Conservation (phyloP, 331 rosid genomes). For the Rosa hybrid region DNA sequence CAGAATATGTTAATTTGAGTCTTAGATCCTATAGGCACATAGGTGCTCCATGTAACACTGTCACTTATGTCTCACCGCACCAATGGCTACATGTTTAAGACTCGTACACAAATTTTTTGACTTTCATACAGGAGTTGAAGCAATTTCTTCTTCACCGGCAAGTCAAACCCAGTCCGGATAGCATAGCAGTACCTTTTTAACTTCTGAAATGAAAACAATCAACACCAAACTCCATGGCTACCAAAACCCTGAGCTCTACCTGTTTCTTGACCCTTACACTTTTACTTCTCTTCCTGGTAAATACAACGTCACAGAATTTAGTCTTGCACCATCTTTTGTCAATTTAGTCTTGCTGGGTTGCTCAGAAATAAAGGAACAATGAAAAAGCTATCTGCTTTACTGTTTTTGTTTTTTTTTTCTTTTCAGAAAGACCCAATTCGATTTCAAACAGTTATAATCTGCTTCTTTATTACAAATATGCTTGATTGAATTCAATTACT, state of each 20-base stretch:
- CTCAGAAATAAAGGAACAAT: conserved; percentile 8
- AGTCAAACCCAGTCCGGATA: conserved; percentile 6
- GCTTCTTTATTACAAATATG: background rate
- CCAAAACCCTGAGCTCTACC: conserved; percentile 6
- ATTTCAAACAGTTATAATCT: background rate
- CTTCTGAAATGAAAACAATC: background rate
- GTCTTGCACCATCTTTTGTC: no score
- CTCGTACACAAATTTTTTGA: background rate
- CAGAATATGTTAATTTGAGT: no score
- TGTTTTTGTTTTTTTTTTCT: background rate
- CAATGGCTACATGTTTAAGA: background rate
- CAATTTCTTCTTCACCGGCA: background rate
- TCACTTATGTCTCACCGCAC: no score
- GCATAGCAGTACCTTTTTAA: background rate
- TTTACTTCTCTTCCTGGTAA: conserved; percentile 26
- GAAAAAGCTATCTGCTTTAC: background rate
- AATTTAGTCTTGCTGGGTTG: background rate
- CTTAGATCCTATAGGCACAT: no score
- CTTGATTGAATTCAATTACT: background rate
- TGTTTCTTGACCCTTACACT: conserved; percentile 5
- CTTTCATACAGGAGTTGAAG: background rate
- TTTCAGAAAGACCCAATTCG: background rate
- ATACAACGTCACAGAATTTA: background rate
- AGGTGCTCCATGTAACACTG: no score
- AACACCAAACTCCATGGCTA: conserved; percentile 12